These are phyloP conservation scores for Ophiosphaerella herpotricha DNA, from an alignment of 2,329 filamentous ascomycete species.

Conservation along the genomic window DNA sequence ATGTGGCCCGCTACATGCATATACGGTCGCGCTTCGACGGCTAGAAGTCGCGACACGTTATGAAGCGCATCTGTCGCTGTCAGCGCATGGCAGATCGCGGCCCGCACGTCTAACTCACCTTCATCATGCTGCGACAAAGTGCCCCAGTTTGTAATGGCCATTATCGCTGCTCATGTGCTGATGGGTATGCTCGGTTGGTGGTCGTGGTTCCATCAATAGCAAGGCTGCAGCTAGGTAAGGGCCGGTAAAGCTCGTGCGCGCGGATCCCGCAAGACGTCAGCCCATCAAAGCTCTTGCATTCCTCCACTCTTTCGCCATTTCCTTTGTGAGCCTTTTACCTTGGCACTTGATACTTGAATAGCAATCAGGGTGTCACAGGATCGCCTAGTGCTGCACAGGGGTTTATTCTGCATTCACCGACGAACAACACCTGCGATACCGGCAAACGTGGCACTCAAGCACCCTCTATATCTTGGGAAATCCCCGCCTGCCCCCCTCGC, in stretches of 20 bases:
- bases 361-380: too few species aligned
- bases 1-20: slow-evolving; percentile 85
- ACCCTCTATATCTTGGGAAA: too few species aligned
- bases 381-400: too few species aligned
- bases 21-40: slow-evolving; percentile 91
- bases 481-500: too few species aligned
- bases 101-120: slow-evolving; percentile 35
- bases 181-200: neutral
- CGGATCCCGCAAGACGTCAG: slow-evolving; percentile 16
- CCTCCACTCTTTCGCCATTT: neutral
- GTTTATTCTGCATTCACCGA: neutral
- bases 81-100: slow-evolving; percentile 5
- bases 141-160: slow-evolving; percentile 60
- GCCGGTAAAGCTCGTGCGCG: neutral
- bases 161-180: slow-evolving; percentile 28
- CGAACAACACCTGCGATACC: slow-evolving; percentile 1
- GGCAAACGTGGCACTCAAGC: neutral
- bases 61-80: slow-evolving; percentile 72
- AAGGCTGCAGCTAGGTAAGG: slow-evolving; percentile 5
- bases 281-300: slow-evolving; percentile 6
- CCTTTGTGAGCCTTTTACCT: neutral
- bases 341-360: too few species aligned
- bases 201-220: slow-evolving; percentile 4
- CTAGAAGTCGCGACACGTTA: slow-evolving; percentile 76
- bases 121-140: slow-evolving; percentile 76